Evolutionary conservation across 148 eudicot species (phyloP).

Genomic region (Chenopodium berlandieri): DNA sequence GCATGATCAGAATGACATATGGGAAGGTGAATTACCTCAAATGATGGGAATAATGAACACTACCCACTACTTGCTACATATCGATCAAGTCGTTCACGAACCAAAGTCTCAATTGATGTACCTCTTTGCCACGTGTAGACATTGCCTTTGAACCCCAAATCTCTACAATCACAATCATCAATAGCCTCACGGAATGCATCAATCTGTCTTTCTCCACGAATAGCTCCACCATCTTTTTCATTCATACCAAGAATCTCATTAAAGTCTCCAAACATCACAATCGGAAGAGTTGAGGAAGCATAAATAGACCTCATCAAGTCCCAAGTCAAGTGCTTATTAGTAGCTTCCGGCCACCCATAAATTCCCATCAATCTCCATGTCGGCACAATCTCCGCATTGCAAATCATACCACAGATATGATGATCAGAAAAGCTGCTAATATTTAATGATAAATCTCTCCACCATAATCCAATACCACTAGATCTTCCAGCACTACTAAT

Average conservation of each 20-base stretch:
- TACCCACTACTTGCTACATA: neutral
- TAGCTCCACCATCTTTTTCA: neutral
- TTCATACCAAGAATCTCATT: neutral
- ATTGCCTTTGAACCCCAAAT: neutral
- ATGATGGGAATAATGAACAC: neutral
- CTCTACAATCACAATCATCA: neutral
- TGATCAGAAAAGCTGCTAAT: too few species aligned
- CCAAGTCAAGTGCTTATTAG: too few species aligned
- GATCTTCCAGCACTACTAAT: too few species aligned
- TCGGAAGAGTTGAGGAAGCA: too few species aligned
- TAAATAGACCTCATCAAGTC: too few species aligned
- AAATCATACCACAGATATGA: too few species aligned
- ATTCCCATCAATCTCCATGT: too few species aligned
- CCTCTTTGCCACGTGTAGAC: neutral
- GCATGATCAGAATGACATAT: neutral
- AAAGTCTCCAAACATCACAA: conserved; percentile 16
- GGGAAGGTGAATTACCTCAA: neutral
- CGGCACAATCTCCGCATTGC: too few species aligned
- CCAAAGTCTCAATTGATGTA: neutral
- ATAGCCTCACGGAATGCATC: neutral
- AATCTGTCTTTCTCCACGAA: neutral
- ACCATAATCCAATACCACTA: too few species aligned
- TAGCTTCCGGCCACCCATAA: too few species aligned
- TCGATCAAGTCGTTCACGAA: neutral
- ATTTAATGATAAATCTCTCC: too few species aligned